phyloP scores from a whole-genome alignment of 2,329 filamentous ascomycete genomes.

The Dryadomyces quercivorus region DNA sequence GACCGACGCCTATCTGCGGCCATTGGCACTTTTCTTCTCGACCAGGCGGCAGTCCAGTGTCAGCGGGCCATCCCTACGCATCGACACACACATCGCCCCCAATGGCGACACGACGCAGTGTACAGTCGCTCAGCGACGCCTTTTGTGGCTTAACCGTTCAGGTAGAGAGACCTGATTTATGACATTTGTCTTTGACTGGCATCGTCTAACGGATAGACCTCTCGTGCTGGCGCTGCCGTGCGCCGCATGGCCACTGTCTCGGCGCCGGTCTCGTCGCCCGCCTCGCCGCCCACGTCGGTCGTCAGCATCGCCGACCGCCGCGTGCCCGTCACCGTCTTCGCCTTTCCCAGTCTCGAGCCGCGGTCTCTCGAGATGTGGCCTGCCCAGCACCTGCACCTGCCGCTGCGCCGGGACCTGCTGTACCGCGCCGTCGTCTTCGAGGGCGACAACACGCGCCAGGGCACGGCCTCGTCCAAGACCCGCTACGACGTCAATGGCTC shows the following conservation, averaged over 20 bases:
- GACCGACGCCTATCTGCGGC: no score
- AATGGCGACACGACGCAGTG: constrained; percentile 10
- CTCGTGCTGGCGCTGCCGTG: no score
- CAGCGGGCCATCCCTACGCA: neutral
- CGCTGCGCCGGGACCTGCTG: constrained; percentile 79
- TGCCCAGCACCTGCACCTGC: constrained; percentile 71
- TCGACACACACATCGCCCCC: neutral
- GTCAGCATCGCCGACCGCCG: constrained; percentile 44
- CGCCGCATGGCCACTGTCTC: neutral
- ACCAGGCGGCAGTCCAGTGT: neutral
- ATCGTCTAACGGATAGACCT: no score
- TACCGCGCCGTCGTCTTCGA: constrained; percentile 89
- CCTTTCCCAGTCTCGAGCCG: constrained; percentile 83
- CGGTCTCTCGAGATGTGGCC: constrained; percentile 66
- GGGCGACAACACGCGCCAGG: constrained; percentile 76
- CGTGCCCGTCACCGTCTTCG: constrained; percentile 76
- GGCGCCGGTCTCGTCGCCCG: neutral
- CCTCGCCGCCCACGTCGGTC: neutral
- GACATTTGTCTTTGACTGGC: no score
- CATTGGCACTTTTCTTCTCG: neutral
- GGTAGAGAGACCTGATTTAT: no score
- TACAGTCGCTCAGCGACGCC: constrained; percentile 8
- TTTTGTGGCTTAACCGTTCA: constrained; percentile 2
- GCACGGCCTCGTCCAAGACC: constrained; percentile 73
- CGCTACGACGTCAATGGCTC: constrained; percentile 76